Evolutionary conservation across 1,284 basidiomycete species (phyloP).

Genomic region (Sporisorium graminicola): DNA sequence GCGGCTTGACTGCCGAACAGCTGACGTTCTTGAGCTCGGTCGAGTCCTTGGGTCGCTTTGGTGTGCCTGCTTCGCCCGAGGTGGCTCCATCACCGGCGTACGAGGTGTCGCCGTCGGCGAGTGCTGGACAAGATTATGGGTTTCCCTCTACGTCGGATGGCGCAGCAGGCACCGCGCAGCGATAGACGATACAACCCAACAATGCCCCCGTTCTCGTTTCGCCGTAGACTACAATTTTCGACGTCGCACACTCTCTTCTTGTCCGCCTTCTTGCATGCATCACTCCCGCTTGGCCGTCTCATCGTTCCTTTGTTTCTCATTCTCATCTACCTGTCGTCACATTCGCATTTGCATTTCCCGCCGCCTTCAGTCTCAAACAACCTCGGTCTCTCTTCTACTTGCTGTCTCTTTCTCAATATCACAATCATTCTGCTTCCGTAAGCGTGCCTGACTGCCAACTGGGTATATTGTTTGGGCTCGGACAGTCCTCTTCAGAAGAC

Average conservation of each 20-base stretch:
- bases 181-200: not conserved
- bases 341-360: conserved; percentile 18
- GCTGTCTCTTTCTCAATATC: not conserved
- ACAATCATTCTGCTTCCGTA: not conserved
- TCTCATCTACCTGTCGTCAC: not conserved
- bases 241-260: no score
- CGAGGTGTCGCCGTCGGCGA: conserved; percentile 2
- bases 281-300: not conserved
- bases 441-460: not conserved
- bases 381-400: not conserved
- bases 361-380: not conserved
- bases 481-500: conserved; percentile 32
- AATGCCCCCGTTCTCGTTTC: no score
- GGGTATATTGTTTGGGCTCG: conserved; percentile 1
- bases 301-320: not conserved
- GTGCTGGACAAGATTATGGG: conserved; percentile 25
- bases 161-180: not conserved
- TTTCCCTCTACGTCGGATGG: conserved; percentile 10
- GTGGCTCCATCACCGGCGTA: conserved; percentile 24
- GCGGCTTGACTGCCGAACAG: conserved; percentile 42
- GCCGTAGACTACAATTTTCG: no score
- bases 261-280: no score
- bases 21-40: conserved; percentile 47
- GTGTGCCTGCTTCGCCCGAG: conserved; percentile 14
- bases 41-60: conserved; percentile 48